Evolutionary conservation across 2,329 filamentous ascomycete genomes (phyloP), one percentile per base, ranked within the genome.

Genomic region (Ceratocystis colombiana): DNA sequence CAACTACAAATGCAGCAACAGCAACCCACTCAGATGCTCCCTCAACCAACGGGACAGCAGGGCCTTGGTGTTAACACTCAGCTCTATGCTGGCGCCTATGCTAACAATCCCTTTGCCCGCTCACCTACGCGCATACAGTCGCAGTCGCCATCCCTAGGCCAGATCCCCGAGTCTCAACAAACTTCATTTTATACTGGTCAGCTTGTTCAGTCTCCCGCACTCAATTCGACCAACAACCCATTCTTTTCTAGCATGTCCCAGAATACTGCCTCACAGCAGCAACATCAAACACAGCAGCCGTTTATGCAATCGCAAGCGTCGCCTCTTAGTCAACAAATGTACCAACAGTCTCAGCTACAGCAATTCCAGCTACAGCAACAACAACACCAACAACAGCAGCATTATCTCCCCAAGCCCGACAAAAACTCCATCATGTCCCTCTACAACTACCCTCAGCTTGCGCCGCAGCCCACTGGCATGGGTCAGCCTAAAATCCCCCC

Each of bases 401-500:
- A 73, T 65, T 66, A 45, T 33, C 30, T 61, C 6, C 63, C 79
- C 17, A 78, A 82, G 41, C 80, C 85, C 37, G 84, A 90, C 71
- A 92, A 88, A 69, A 84, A 83, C 2, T 87, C 87, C 3, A 93
- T 94, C 68, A 79, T 93, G 74, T 87, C 89, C 5, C 75, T 94
- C 10, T 93, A 89, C 75, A 85, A 83, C 72, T 82, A 86, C 48
- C 79, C 82, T 45, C 67, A 67, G 62, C 64, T 69, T 33, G 69
- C 67, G 3, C 66, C 69, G 3, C 69, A 69, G 61, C 66, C 67
- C 25, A 64, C 66, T 1, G 66, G 66, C n/a, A 65, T 67, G 45
- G 44, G 55, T 2, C 50, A 62, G 8, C 10, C 46, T 6, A 62
- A 62, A 48, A 65, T 65, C 5, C 45, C 57, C n/a, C 46, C 62